Evolutionary conservation across 192 early-diverging fungal genomes (phyloP), one percentile per base, ranked within the genome.

Genomic region (Umbelopsis sp.): DNA sequence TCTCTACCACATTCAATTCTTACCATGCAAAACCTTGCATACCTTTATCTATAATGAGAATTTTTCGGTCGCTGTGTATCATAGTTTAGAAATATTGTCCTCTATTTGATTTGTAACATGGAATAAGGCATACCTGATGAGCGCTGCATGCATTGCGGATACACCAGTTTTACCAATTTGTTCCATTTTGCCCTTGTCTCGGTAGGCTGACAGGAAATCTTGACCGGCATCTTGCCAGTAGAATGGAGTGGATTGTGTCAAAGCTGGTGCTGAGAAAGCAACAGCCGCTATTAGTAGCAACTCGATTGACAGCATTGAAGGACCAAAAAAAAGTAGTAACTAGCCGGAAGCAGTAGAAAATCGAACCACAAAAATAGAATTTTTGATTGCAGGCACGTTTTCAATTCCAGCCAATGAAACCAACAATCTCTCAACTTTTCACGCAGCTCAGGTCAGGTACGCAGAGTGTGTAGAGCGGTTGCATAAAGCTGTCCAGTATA

Each of bases 31-130:
- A 49, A 49, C 20, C 20, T 20, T 49, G 7, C 38, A 45, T 78
- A 77, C 80, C 83, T 80, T 84, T 84, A 69, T 87, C 85, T 17
- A 87, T 81, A 36, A 87, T 80, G 34, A 85, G 65, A 62, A 83
- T 77, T 41, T 80, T 83, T 16, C 70, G 79, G 36, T 82, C 82
- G 21, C 74, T 76, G 66, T 62, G 36, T 9, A 29, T 4, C 32
- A 43, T 20, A 34, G 9, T 41, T 41, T 41, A 41, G 38, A 41
- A 41, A 41, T 11, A 3, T 41, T 6, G 38, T 4, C 36, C 36
- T 38, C 36, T 41, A 6, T 41, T 1, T 11, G 38, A 6, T 41
- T 6, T 11, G 38, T 41, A 41, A 11, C 7, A 11, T 41, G 38
- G 38, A 41, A 41, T 41, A 14, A 34, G 56, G 2, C 20, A 52